These are phyloP conservation scores for Pseudozyma sp. DNA, from an alignment of 1,284 basidiomycete species.

Conservation along the genomic window DNA sequence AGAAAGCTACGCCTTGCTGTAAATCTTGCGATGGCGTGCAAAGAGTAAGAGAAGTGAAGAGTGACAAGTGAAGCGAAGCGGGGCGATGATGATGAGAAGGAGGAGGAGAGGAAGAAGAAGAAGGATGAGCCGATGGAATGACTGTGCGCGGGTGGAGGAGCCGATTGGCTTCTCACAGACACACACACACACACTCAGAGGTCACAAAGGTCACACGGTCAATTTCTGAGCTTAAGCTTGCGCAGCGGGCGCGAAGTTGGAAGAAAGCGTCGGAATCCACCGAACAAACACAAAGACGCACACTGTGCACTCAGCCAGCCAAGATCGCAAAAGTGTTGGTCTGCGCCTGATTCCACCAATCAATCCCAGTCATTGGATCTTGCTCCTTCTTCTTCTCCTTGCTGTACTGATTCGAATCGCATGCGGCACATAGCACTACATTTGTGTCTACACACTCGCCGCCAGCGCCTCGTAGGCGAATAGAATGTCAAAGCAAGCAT, in stretches of 20 bases:
- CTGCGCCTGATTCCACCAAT: background rate
- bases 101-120: conserved; percentile 1
- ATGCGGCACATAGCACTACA: too few species aligned
- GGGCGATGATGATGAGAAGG: background rate
- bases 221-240: conserved; percentile 15
- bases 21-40: background rate
- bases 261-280: conserved; percentile 30
- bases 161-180: background rate
- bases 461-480: too few species aligned
- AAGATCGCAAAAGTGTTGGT: too few species aligned
- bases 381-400: too few species aligned
- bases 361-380: background rate
- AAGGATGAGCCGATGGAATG: conserved; percentile 6
- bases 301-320: background rate
- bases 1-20: background rate
- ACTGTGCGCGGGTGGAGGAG: conserved; percentile 14
- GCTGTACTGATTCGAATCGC: too few species aligned
- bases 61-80: background rate
- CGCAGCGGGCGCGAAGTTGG: conserved; percentile 18
- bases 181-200: background rate
- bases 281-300: background rate
- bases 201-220: conserved; percentile 4
- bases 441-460: too few species aligned
- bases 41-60: background rate
- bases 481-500: too few species aligned